These are phyloP conservation scores for Pyrus hybrid DNA, from an alignment of 331 rosid species.

Conservation along the genomic window DNA sequence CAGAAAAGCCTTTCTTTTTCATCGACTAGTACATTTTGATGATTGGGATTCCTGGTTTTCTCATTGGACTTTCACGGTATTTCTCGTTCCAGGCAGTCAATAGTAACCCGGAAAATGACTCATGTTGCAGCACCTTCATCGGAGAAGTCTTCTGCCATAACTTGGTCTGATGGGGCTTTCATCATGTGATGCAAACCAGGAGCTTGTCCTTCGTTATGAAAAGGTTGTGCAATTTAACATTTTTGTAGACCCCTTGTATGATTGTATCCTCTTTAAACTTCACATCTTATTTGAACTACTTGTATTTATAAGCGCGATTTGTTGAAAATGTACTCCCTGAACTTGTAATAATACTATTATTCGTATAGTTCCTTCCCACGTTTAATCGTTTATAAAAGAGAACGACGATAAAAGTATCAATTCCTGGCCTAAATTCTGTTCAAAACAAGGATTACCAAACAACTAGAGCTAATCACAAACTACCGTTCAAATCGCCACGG, in stretches of 20 bases:
- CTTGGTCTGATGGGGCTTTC: neutral
- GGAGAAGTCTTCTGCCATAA: neutral
- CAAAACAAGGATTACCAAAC: neutral
- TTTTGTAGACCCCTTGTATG: neutral
- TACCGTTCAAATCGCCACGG: neutral
- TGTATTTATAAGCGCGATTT: neutral
- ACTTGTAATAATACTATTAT: no score
- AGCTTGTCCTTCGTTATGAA: neutral
- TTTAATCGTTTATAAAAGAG: neutral
- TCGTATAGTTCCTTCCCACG: neutral
- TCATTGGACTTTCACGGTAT: neutral
- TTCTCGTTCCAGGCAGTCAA: neutral
- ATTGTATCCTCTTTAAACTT: neutral
- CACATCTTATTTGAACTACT: neutral
- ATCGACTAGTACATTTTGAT: neutral
- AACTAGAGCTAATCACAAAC: neutral
- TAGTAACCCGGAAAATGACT: neutral
- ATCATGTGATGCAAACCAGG: neutral
- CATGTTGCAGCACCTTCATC: neutral
- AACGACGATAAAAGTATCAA: neutral
- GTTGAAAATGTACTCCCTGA: neutral
- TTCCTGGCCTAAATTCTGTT: neutral
- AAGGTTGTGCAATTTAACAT: neutral
- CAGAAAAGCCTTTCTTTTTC: neutral
- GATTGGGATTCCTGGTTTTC: neutral